Base-by-base conservation (phyloP, 257 asterid genomes). In the Solanum chiquidenum region DNA sequence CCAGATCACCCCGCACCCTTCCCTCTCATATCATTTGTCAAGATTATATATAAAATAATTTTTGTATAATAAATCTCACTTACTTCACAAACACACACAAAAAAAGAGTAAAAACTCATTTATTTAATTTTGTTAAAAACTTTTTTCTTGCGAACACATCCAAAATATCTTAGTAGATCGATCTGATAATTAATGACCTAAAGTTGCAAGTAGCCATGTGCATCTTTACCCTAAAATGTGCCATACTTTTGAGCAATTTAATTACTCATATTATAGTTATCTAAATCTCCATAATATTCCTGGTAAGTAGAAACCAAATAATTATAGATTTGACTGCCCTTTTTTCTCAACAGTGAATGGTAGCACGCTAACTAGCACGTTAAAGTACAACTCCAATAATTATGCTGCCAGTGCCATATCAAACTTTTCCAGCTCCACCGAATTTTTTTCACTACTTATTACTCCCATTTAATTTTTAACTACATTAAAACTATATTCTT, bases 311-410 rank as follows among this genome's bases (percentile, higher is more conserved):
- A 74, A 74, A 20, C 9, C 82, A 74, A 74, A 35, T 74, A 74
- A 74, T 74, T 13, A 74, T 21, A 25, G 49, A 74, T 74, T 74
- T 74, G 82, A 74, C 52, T 74, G 52, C 52, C 8, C 82, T 74
- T 74, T 74, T 74, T 73, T 74, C 5, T 10, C 49, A 74, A 74
- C 31, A 10, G 82, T 37, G 18, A 74, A 69, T 73, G 80, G 29
- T 35, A 73, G 82, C 82, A 74, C 52, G 82, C 27, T 74, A 20
- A 74, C 80, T 20, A 74, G 82, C 82, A 74, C 82, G 82, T 74
- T 74, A 74, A 74, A 76, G 58, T 38, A n/a, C 83, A 38, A 12
- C 20, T 76, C 11, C 83, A 76, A 76, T 75, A 38, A 75, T 75
- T 75, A 37, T 75, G 77, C 40, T 31, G 77, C 77, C 77, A 71